Percentiles rank a stretch among this genome's conserved stretches.
Conservation (phyloP, 1,139 yeast species). For the Candida dubliniensis region DNA sequence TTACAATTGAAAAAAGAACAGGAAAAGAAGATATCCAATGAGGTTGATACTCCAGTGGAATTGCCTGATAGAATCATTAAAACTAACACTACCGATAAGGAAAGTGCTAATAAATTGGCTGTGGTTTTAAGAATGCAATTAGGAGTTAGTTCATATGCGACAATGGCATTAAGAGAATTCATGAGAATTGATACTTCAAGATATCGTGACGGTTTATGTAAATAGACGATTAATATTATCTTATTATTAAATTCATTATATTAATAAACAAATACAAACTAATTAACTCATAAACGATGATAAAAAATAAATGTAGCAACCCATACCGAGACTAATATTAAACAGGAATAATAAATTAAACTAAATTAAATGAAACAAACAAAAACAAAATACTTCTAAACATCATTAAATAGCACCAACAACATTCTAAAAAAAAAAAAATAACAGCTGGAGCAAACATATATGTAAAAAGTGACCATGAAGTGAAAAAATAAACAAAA, state of each 20-base stretch:
- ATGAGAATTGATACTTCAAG: slow-evolving; percentile 83
- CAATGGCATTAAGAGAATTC: slow-evolving; percentile 93
- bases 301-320: no score
- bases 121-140: slow-evolving; percentile 75
- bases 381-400: no score
- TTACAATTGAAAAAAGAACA: slow-evolving; percentile 42
- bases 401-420: no score
- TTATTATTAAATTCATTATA: no score
- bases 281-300: no score
- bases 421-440: no score
- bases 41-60: slow-evolving; percentile 8
- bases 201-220: slow-evolving; percentile 20
- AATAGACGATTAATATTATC: slow-evolving; percentile 1
- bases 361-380: no score
- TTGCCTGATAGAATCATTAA: slow-evolving; percentile 19
- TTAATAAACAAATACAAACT: no score
- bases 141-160: slow-evolving; percentile 90
- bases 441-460: no score
- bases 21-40: slow-evolving; percentile 20
- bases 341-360: no score
- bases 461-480: no score
- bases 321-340: no score
- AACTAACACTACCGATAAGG: slow-evolving; percentile 39
- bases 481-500: not conserved
- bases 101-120: slow-evolving; percentile 57